Base-by-base conservation (phyloP, 2,329 filamentous ascomycete species). In the Penicillium sp. region DNA sequence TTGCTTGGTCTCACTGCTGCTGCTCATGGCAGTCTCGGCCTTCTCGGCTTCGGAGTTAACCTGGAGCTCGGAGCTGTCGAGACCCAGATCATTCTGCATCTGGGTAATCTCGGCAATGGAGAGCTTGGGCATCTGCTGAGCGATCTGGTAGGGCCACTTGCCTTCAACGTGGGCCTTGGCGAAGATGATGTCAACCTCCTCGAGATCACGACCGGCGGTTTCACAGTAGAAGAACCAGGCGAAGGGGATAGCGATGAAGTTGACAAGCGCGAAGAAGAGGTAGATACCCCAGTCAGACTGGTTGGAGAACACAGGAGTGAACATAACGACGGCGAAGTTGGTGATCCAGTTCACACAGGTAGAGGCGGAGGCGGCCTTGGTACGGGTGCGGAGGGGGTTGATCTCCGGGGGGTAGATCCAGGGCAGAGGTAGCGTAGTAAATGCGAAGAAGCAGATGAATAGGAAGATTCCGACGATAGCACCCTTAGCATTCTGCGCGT, bases 361-460 rank as follows among this genome's bases (percentile, higher is more conserved):
- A 0, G 79, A 80, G 13, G 81, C 71, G 2, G 81, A 77, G 62
- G 81, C 82, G 13, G 79, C 80, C 71, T 81, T 80, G 46, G 80
- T 78, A 51, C 81, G 76, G 27, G 80, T 83, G 68, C 79, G 80
- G 67, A 82, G 75, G 3, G 81, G 81, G 64, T 80, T 81, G 68
- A 81, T 75, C 57, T 81, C 82, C 48, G 80, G 77, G 0, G 79
- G 73, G 62, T 74, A 72, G 46, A 72, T 60, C 85, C 84, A 88
- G 2, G 85, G 85, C 27, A 86, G 78, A 15, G 85, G 84, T 3
- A 87, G 70, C 80, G 83, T 85, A 0, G 83, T 87, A 0, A 85
- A 84, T 19, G 85, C 86, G 62, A 88, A 89, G 59, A 84, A 86
- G 17, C 82, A 81, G 62, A 88, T 88, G 72, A 87, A 89, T 2